A percentile compares a stretch with the other conserved stretches of the same genome.
phyloP scores from a whole-genome alignment of 805 yeast species.

The Wickerhamomyces pijperi region DNA sequence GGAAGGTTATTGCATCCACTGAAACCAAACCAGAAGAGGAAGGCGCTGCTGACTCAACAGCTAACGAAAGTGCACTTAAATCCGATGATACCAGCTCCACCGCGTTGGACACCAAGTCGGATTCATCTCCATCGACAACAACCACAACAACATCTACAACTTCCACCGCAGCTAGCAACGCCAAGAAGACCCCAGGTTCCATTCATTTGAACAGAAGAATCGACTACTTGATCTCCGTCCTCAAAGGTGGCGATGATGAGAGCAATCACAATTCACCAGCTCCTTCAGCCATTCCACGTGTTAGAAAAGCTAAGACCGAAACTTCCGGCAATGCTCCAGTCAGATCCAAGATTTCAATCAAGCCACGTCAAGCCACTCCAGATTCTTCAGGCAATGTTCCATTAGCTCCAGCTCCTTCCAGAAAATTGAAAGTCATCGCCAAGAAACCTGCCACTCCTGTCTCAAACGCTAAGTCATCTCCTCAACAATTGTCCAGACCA shows the following conservation, averaged over 20 bases:
- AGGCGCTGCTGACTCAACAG: neutral
- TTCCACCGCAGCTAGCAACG: slow-evolving; percentile 4
- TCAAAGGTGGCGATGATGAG: slow-evolving; percentile 45
- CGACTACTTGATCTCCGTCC: slow-evolving; percentile 68
- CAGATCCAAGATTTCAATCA: slow-evolving; percentile 4
- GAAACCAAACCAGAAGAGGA: neutral
- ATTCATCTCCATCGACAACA: too few species aligned
- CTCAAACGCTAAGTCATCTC: neutral
- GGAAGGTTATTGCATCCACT: slow-evolving; percentile 4
- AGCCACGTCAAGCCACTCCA: slow-evolving; percentile 1
- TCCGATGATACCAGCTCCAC: slow-evolving; percentile 4
- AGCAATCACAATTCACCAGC: slow-evolving; percentile 18
- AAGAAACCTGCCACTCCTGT: slow-evolving; percentile 1
- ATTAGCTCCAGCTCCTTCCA: neutral
- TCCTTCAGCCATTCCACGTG: slow-evolving; percentile 13
- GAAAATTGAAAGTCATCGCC: slow-evolving; percentile 2
- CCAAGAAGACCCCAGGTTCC: slow-evolving; percentile 77
- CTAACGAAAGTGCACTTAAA: too few species aligned
- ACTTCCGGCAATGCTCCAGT: neutral
- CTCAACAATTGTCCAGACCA: neutral
- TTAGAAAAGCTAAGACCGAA: slow-evolving; percentile 5
- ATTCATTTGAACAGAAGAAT: slow-evolving; percentile 88
- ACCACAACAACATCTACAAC: neutral
- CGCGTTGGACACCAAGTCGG: slow-evolving; percentile 3
- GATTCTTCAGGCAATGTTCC: neutral